Base-by-base conservation (phyloP, 768 basidiomycete species). In the Cystofilobasidium capitatum region DNA sequence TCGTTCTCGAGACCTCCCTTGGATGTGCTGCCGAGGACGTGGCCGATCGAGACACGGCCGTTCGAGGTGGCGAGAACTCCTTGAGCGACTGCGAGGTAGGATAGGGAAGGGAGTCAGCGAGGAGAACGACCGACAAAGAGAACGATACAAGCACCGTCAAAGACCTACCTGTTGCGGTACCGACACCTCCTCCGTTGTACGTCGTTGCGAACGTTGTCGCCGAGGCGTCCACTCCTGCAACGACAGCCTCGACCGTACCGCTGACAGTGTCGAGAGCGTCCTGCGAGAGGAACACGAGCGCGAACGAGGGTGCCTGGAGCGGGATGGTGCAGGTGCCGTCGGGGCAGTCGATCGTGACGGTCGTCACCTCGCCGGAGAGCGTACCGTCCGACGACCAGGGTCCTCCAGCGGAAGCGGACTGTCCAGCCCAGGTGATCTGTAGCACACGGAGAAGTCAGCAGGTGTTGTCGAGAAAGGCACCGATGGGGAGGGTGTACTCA, bases 401-500 rank as follows among this genome's bases (percentile, higher is more conserved):
- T 29, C 79, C 78, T 47, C 80, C 80, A 31, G 80, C 20, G 33
- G 40, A 14, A 6, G 66, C 40, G 55, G 86, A 86, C 78, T 88
- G 89, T 7, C 84, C 84, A 3, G 86, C 88, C 88, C 88, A 90
- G 0, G 83, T 85, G 66, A 89, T 83, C 49, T 65, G 44, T 7
- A 35, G 13, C 26, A 37, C 20, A 33, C 3, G 36, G 35, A 35
- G n/a, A n/a, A 1, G 45, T 54, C 45, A 64, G 49, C 47, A 10
- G 12, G 29, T 17, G 26, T 9, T 20, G 9, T 13, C 3, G 6
- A 26, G 33, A 26, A 17, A 26, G 8, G 57, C 33, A 35, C 26
- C 39, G 54, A 55, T 26, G 12, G 45, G n/a, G 29, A 39, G 37
- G 37, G 17, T 17, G 14, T 16, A 58, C 64, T 31, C 24, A 65